Base-by-base conservation (phyloP, 371 early-diverging fungal genomes). In the Mortierella sp. region DNA sequence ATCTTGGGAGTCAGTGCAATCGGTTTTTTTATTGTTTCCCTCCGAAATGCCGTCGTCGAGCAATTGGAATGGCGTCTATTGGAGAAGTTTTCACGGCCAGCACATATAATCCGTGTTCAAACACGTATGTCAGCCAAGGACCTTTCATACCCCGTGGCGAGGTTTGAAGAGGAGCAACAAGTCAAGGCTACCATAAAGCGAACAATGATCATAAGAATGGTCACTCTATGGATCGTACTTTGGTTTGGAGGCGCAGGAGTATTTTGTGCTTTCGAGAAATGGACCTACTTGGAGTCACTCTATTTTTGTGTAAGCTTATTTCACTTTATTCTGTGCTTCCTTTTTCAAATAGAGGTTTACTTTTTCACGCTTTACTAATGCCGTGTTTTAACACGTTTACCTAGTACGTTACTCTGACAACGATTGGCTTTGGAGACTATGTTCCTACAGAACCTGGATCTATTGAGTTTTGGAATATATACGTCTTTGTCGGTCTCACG, bases 391-490 rank as follows among this genome's bases (percentile, higher is more conserved):
- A 47, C 5, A 47, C n/a, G 1, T 49, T 64, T 34, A 8, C 34
- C 15, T 69, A 73, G 73, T 64, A 65, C 53, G 81, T 80, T 12
- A 80, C 81, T 2, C 42, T 80, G 17, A 75, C 81, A 2, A 80
- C 81, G 22, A 75, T 75, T 28, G 81, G 81, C 37, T 80, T 80
- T 23, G 81, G 81, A 19, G 81, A 80, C 68, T 71, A 63, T 54
- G 71, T 75, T 1, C 81, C 75, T 4, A 37, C 40, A n/a, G 71
- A 80, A 56, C 81, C 81, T 37, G 81, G 71, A 2, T 74, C 75
- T 9, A 75, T 80, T 61, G 81, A 80, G 62, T 80, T 80, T 31
- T 80, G 81, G 81, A 80, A 80, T 35, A 63, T 80, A n/a, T 80
- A 80, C 26, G 81, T 80, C 15, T 75, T 80, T 54, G 54, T 80